Conservation (phyloP, 1,139 yeast species). For the Candida tropicalis region DNA sequence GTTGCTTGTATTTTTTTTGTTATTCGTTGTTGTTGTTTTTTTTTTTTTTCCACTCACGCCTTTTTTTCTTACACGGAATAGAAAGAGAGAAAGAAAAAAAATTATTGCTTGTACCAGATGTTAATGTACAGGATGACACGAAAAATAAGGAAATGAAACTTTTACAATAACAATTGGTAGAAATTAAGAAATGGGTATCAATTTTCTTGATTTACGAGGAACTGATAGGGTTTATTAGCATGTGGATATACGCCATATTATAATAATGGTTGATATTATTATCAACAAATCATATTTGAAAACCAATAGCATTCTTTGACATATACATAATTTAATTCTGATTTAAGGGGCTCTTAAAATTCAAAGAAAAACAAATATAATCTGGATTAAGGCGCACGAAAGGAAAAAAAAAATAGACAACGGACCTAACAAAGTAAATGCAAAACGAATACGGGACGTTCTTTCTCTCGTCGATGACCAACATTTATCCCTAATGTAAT, state of each 20-base stretch:
- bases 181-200: neutral
- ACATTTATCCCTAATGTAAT: no score
- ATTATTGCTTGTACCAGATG: neutral
- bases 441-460: no score
- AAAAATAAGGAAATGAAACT: no score
- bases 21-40: constrained; percentile 4
- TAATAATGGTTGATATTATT: neutral
- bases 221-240: neutral
- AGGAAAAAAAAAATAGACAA: neutral
- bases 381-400: neutral
- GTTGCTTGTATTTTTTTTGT: neutral
- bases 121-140: constrained; percentile 9
- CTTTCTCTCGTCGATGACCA: no score
- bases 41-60: neutral
- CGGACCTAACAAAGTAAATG: no score
- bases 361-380: neutral
- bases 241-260: neutral
- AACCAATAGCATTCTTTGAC: no score
- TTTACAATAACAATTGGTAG: no score
- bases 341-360: neutral
- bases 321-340: neutral
- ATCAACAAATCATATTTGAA: neutral
- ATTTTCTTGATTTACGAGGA: neutral
- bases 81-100: neutral
- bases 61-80: neutral